Conservation (phyloP, 257 asterid species). For the Ajuga chamaepitys region DNA sequence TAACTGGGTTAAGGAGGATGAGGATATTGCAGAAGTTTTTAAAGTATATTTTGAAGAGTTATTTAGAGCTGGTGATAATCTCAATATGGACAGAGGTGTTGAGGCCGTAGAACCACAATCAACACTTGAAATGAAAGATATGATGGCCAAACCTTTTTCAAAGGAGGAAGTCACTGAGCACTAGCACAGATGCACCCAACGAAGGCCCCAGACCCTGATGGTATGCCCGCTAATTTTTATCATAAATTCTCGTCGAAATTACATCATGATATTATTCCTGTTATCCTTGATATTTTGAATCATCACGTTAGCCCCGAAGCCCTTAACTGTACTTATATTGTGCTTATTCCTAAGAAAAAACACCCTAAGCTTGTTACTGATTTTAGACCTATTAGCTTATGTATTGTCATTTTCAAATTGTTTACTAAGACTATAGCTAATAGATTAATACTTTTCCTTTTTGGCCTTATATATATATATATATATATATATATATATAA, state of each 20-base stretch:
- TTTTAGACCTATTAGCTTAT: too few species aligned
- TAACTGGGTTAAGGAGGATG: not conserved
- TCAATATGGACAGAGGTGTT: not conserved
- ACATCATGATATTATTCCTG: too few species aligned
- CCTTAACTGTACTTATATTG: not conserved
- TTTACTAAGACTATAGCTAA: not conserved
- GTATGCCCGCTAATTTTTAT: not conserved
- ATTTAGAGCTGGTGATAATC: too few species aligned
- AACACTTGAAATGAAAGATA: not conserved
- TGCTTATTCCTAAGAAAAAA: not conserved
- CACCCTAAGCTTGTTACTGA: not conserved
- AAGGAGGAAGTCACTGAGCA: too few species aligned
- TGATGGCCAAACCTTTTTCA: not conserved
- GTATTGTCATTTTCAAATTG: too few species aligned
- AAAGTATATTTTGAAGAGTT: too few species aligned
- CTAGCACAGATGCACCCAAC: not conserved
- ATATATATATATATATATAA: too few species aligned
- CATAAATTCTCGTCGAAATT: not conserved
- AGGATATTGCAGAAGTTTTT: too few species aligned
- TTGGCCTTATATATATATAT: too few species aligned
- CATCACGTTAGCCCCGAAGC: not conserved
- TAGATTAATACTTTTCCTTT: too few species aligned
- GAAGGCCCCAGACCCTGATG: not conserved
- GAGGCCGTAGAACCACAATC: not conserved
- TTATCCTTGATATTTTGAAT: not conserved